These are phyloP conservation scores for Hypomyces rosellus DNA, from an alignment of 2,329 filamentous ascomycete species.

Conservation along the genomic window DNA sequence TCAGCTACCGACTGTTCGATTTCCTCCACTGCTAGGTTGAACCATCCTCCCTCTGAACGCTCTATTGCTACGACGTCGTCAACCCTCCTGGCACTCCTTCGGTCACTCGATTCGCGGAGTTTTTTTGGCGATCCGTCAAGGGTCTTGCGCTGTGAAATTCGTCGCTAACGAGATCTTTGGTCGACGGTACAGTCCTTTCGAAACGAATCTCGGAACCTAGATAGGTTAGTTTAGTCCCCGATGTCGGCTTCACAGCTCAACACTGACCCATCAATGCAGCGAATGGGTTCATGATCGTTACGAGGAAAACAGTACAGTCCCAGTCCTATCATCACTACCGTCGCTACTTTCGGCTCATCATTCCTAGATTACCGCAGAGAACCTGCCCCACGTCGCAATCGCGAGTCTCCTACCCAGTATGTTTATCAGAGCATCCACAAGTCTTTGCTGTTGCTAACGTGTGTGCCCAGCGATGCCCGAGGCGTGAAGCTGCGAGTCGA, in stretches of 20 bases:
- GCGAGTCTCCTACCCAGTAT: constrained; percentile 38
- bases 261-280: constrained; percentile 35
- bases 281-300: constrained; percentile 95
- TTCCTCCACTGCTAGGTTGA: constrained; percentile 25
- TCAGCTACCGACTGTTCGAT: constrained; percentile 14
- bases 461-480: constrained; percentile 38
- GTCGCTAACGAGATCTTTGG: constrained; percentile 24
- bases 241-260: neutral
- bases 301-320: constrained; percentile 59
- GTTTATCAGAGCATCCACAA: constrained; percentile 1
- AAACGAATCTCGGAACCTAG: constrained; percentile 60
- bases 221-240: constrained; percentile 49
- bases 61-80: constrained; percentile 23
- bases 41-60: constrained; percentile 13
- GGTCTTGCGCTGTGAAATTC: constrained; percentile 29
- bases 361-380: constrained; percentile 32
- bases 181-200: constrained; percentile 50
- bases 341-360: constrained; percentile 17
- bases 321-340: neutral
- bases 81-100: constrained; percentile 22
- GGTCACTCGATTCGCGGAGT: constrained; percentile 24
- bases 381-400: constrained; percentile 36
- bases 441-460: constrained; percentile 15
- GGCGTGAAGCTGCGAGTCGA: constrained; percentile 75
- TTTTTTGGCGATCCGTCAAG: constrained; percentile 23